These are phyloP conservation scores for Eucalyptus regnans DNA, from an alignment of 345 rosid genomes.

Conservation along the genomic window DNA sequence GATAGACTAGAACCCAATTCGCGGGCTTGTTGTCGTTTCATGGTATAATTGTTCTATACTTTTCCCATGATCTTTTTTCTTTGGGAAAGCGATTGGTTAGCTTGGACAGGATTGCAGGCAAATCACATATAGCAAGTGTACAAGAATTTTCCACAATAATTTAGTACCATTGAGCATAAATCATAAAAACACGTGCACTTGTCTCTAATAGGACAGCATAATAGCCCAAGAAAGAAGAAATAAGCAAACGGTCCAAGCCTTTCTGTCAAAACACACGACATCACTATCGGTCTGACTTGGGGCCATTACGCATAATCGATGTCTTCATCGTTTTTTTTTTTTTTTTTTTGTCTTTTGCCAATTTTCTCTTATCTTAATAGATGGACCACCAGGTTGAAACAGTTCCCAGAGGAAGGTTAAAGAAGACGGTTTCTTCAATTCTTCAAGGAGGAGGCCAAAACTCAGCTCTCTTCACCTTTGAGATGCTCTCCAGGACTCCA, in stretches of 20 bases:
- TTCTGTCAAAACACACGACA: neutral
- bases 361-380: neutral
- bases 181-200: neutral
- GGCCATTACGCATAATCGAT: neutral
- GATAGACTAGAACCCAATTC: neutral
- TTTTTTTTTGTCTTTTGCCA: neutral
- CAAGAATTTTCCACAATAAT: neutral
- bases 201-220: neutral
- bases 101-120: neutral
- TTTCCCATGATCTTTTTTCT: neutral
- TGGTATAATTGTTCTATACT: neutral
- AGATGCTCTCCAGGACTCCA: constrained; percentile 65
- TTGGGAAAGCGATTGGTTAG: neutral
- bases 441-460: constrained; percentile 47
- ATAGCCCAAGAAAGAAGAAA: neutral
- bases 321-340: neutral
- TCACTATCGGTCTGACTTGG: neutral
- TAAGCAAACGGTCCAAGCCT: neutral
- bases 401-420: neutral
- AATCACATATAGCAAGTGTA: neutral
- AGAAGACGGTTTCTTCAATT: neutral
- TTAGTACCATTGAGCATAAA: neutral
- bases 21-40: neutral
- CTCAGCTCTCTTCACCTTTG: constrained; percentile 77
- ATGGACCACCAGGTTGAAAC: neutral